Conservation (phyloP, 108 stramenopile genomes). For the Schizochytrium sp. region DNA sequence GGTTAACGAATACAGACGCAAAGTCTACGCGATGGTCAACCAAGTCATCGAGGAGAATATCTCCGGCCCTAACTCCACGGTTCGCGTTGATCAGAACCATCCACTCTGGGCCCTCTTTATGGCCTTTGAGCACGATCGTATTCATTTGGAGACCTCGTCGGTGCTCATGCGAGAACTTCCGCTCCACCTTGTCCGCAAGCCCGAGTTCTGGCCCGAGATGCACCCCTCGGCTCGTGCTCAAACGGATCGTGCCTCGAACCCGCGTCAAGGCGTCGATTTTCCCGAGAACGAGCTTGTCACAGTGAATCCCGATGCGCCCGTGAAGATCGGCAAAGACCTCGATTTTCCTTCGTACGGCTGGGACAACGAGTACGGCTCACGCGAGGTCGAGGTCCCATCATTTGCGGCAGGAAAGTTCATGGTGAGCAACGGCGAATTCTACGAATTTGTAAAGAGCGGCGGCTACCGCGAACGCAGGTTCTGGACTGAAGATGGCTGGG, state of each 20-base stretch:
- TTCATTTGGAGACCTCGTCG: constrained; percentile 84
- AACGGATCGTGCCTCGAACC: neutral
- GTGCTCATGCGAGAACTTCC: constrained; percentile 80
- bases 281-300: constrained; percentile 25
- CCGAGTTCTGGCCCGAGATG: constrained; percentile 51
- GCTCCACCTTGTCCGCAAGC: constrained; percentile 63
- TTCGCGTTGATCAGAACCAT: constrained; percentile 52
- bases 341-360: constrained; percentile 82
- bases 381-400: constrained; percentile 60
- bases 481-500: constrained; percentile 84
- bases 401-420: constrained; percentile 73
- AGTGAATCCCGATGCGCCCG: constrained; percentile 27
- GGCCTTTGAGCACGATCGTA: constrained; percentile 88
- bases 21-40: constrained; percentile 62
- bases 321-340: constrained; percentile 73
- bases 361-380: constrained; percentile 90
- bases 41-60: constrained; percentile 69
- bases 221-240: neutral
- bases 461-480: constrained; percentile 66
- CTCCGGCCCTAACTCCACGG: neutral
- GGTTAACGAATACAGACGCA: constrained; percentile 17
- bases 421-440: constrained; percentile 86
- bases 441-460: constrained; percentile 78
- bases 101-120: constrained; percentile 82
- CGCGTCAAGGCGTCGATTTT: neutral